Evolutionary conservation across 1,139 yeast genomes (phyloP).

Genomic region (Debaryomyces sp.): DNA sequence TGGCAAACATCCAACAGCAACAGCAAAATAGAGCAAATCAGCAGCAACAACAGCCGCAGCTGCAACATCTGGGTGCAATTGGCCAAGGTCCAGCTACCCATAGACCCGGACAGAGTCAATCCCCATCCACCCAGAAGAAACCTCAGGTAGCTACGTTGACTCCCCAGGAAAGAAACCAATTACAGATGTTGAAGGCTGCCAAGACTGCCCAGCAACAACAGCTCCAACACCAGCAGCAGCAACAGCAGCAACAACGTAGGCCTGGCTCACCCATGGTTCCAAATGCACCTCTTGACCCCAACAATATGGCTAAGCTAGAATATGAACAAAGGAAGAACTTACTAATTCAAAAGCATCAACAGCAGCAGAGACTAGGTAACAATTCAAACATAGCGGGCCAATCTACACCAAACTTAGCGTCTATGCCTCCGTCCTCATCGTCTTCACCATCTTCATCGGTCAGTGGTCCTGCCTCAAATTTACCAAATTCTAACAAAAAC

Average conservation of each 20-base stretch:
- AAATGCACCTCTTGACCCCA: slow-evolving; percentile 21
- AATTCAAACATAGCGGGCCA: slow-evolving; percentile 1
- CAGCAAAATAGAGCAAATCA: slow-evolving; percentile 42
- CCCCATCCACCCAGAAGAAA: slow-evolving; percentile 18
- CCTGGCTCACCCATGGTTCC: slow-evolving; percentile 18
- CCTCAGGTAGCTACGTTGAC: slow-evolving; percentile 36
- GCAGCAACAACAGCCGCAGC: slow-evolving; percentile 26
- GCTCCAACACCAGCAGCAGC: slow-evolving; percentile 17
- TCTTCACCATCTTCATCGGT: slow-evolving; percentile 3
- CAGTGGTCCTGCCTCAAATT: neutral
- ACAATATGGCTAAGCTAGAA: slow-evolving; percentile 28
- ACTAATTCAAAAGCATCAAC: slow-evolving; percentile 30
- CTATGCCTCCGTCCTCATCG: slow-evolving; percentile 1
- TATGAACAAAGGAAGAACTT: slow-evolving; percentile 33
- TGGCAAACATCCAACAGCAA: slow-evolving; percentile 60
- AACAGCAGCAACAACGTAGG: slow-evolving; percentile 14
- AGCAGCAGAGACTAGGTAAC: slow-evolving; percentile 15
- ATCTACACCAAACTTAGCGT: neutral
- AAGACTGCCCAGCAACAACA: slow-evolving; percentile 36
- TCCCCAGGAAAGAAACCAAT: slow-evolving; percentile 40
- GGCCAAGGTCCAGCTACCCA: slow-evolving; percentile 11
- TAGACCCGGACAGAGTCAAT: slow-evolving; percentile 2
- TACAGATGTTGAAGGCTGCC: slow-evolving; percentile 41
- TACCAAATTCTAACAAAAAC: neutral
- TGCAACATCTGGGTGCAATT: slow-evolving; percentile 11